Percentiles rank a stretch among this genome's conserved stretches.
These are phyloP conservation scores for Acanthamoeba sp. DNA, from an alignment of 208 protist species.

Conservation along the genomic window DNA sequence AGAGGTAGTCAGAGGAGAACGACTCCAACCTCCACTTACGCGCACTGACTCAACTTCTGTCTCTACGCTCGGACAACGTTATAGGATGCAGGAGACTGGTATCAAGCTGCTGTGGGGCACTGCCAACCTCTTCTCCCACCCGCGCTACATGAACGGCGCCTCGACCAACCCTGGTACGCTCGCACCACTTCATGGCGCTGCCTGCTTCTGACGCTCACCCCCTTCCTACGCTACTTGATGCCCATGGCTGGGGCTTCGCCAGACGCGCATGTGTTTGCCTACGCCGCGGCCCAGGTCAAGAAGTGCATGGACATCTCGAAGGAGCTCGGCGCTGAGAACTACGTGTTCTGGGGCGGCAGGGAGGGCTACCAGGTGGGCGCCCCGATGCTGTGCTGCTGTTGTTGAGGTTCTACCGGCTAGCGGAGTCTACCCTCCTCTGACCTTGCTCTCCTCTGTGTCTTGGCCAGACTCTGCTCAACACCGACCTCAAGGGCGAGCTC, in stretches of 20 bases:
- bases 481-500: conserved; percentile 73
- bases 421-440: too few species aligned
- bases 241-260: too few species aligned
- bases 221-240: not conserved
- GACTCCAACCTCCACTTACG: not conserved
- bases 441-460: too few species aligned
- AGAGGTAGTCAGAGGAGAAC: not conserved
- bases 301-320: conserved; percentile 74
- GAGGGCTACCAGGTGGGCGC: conserved; percentile 75
- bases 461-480: conserved; percentile 75
- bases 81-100: conserved; percentile 62
- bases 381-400: too few species aligned
- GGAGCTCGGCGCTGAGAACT: conserved; percentile 73
- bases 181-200: not conserved
- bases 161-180: conserved; percentile 76
- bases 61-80: too few species aligned
- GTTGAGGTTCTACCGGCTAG: too few species aligned
- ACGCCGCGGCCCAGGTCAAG: conserved; percentile 79
- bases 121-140: conserved; percentile 78
- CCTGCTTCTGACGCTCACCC: not conserved
- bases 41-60: too few species aligned
- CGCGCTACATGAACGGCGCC: conserved; percentile 79
- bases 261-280: conserved; percentile 78
- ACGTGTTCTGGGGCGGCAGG: conserved; percentile 79
- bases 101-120: conserved; percentile 82